phyloP scores from a whole-genome alignment of 768 basidiomycete genomes.

The Phaffia australis region DNA sequence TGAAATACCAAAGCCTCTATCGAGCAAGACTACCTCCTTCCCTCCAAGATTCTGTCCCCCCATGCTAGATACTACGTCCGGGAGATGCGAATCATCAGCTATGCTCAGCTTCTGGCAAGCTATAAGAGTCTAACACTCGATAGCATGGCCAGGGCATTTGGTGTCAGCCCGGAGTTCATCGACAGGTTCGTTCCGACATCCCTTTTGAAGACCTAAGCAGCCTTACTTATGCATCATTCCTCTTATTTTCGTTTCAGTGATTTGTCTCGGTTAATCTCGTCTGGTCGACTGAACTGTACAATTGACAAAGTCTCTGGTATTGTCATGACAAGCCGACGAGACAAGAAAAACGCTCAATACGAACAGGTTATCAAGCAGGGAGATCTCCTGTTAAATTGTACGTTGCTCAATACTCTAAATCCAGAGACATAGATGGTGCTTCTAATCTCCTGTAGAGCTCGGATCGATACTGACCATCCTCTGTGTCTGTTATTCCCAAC shows the following conservation, averaged over 20 bases:
- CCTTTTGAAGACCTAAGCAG: background rate
- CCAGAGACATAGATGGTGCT: background rate
- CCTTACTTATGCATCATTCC: slow-evolving; percentile 1
- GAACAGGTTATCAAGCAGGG: slow-evolving; percentile 89
- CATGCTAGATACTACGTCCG: slow-evolving; percentile 84
- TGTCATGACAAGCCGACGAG: slow-evolving; percentile 75
- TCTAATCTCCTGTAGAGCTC: background rate
- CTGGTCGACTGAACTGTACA: slow-evolving; percentile 67
- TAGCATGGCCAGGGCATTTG: slow-evolving; percentile 73
- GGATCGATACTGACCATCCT: background rate
- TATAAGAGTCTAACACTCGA: slow-evolving; percentile 83
- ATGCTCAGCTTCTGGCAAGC: slow-evolving; percentile 78
- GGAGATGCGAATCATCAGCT: slow-evolving; percentile 92
- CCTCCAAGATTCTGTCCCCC: slow-evolving; percentile 70
- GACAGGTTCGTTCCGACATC: slow-evolving; percentile 53
- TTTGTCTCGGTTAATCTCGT: slow-evolving; percentile 80
- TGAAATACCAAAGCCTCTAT: slow-evolving; percentile 53
- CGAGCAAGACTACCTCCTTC: slow-evolving; percentile 75
- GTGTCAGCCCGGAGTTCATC: slow-evolving; percentile 75
- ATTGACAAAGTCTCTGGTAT: slow-evolving; percentile 94
- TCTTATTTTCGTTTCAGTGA: slow-evolving; percentile 48
- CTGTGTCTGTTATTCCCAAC: background rate
- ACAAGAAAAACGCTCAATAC: slow-evolving; percentile 72
- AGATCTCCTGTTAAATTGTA: slow-evolving; percentile 69
- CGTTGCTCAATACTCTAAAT: slow-evolving; percentile 17